Percentiles rank a stretch among this genome's conserved stretches.
Conservation (phyloP, 1,139 yeast species). For the Williopsis jadinii region DNA sequence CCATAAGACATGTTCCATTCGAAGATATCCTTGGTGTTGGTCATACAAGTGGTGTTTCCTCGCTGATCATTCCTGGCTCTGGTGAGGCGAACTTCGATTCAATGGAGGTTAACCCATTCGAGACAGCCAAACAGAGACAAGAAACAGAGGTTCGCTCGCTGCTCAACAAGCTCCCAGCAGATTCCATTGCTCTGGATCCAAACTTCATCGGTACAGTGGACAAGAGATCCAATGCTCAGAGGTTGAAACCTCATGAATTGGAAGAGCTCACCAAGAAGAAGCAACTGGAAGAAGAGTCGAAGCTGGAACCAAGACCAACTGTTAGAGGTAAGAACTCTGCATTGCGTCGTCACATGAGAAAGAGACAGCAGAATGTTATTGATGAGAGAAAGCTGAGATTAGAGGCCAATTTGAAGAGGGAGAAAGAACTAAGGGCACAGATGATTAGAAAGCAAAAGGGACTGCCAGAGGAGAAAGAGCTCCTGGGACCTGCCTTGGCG, state of each 20-base stretch:
- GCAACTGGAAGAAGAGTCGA: slow-evolving; percentile 31
- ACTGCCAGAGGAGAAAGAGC: slow-evolving; percentile 43
- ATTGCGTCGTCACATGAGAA: slow-evolving; percentile 72
- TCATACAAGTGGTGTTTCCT: slow-evolving; percentile 68
- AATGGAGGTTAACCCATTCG: slow-evolving; percentile 87
- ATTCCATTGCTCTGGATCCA: slow-evolving; percentile 89
- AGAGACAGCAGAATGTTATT: slow-evolving; percentile 78
- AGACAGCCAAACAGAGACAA: slow-evolving; percentile 87
- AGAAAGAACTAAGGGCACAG: slow-evolving; percentile 65
- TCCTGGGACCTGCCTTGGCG: slow-evolving; percentile 49
- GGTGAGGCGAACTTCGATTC: slow-evolving; percentile 99
- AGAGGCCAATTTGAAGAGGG: slow-evolving; percentile 69
- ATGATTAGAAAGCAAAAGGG: slow-evolving; percentile 43
- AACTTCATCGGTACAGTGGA: slow-evolving; percentile 81
- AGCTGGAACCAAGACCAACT: slow-evolving; percentile 47
- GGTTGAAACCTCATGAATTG: slow-evolving; percentile 59
- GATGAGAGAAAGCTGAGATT: slow-evolving; percentile 81
- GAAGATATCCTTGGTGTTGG: slow-evolving; percentile 95
- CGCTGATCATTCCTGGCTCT: slow-evolving; percentile 87
- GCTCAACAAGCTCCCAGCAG: slow-evolving; percentile 86
- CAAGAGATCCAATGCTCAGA: slow-evolving; percentile 51
- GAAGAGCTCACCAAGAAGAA: slow-evolving; percentile 36
- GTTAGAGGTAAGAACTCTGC: slow-evolving; percentile 79
- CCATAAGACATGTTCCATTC: slow-evolving; percentile 76
- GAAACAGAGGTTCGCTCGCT: slow-evolving; percentile 84